phyloP scores from a whole-genome alignment of 768 basidiomycete genomes.

The Naganishia kalamii region DNA sequence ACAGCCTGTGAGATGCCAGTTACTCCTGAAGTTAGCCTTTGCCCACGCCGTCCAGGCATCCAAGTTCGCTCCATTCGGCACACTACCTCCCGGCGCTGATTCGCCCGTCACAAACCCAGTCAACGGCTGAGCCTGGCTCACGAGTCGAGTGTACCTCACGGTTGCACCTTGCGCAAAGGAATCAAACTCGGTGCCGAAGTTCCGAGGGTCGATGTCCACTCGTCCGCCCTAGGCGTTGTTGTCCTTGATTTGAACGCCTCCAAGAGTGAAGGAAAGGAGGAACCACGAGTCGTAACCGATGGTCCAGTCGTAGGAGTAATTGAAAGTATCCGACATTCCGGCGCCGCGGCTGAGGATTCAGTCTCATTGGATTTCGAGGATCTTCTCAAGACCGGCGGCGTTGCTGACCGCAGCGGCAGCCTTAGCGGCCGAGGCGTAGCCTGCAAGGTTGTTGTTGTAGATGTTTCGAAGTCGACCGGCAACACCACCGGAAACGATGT shows the following conservation, averaged over 20 bases:
- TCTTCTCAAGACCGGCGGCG: conserved; percentile 26
- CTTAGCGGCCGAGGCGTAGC: conserved; percentile 35
- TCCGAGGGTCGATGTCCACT: conserved; percentile 33
- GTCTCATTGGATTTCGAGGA: conserved; percentile 38
- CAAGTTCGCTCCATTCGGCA: conserved; percentile 11
- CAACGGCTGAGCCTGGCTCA: conserved; percentile 25
- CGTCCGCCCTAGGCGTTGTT: conserved; percentile 29
- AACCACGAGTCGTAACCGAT: conserved; percentile 34
- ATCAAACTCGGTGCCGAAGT: conserved; percentile 34
- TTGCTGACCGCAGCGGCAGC: conserved; percentile 30
- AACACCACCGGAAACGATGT: conserved; percentile 29
- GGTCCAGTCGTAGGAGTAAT: conserved; percentile 18
- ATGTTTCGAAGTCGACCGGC: conserved; percentile 28
- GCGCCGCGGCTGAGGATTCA: conserved; percentile 36
- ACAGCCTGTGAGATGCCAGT: conserved; percentile 42
- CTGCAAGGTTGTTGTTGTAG: conserved; percentile 31
- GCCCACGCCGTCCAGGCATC: conserved; percentile 32
- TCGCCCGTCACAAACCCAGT: conserved; percentile 9
- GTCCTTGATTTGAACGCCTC: conserved; percentile 35
- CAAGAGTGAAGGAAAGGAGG: conserved; percentile 37
- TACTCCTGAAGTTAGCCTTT: conserved; percentile 30
- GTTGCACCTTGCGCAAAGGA: conserved; percentile 35
- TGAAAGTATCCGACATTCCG: conserved; percentile 31
- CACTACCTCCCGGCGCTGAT: conserved; percentile 3
- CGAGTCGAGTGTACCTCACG: conserved; percentile 28